Evolutionary conservation across 495 filamentous ascomycete genomes (phyloP).

Genomic region (Poronia punctata): DNA sequence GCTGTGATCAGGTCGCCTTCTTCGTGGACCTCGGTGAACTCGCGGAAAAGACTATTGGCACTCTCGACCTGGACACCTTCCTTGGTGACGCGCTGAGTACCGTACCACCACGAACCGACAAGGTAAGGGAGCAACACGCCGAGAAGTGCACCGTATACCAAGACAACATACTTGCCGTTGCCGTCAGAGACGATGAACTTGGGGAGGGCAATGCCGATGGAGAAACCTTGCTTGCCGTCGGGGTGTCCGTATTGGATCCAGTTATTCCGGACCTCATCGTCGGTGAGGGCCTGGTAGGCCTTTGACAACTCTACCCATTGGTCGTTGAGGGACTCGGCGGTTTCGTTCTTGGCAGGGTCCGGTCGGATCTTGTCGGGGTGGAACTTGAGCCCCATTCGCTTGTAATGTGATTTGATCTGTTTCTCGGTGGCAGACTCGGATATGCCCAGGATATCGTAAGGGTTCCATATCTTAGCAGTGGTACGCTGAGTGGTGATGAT

Average conservation of each 20-base stretch:
- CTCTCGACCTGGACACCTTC: conserved; percentile 87
- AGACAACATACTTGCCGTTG: conserved; percentile 88
- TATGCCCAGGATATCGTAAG: conserved; percentile 86
- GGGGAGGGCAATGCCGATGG: conserved; percentile 93
- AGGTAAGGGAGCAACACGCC: conserved; percentile 88
- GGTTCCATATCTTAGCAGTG: conserved; percentile 80
- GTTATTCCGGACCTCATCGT: conserved; percentile 95
- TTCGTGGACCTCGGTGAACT: conserved; percentile 76
- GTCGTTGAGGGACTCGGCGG: conserved; percentile 74
- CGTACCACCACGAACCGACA: conserved; percentile 98
- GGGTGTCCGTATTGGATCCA: conserved; percentile 93
- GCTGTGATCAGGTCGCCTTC: conserved; percentile 73
- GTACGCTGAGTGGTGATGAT: conserved; percentile 73
- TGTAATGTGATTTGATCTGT: conserved; percentile 83
- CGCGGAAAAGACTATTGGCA: conserved; percentile 86
- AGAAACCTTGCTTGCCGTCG: conserved; percentile 95
- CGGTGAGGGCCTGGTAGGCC: conserved; percentile 93
- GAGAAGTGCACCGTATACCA: conserved; percentile 79
- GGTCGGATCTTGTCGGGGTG: conserved; percentile 89
- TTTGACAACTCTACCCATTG: conserved; percentile 91
- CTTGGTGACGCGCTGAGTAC: conserved; percentile 82
- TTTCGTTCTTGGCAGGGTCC: conserved; percentile 82
- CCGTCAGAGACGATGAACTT: conserved; percentile 89
- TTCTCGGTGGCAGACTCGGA: conserved; percentile 81
- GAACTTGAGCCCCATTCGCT: conserved; percentile 72